phyloP scores from a whole-genome alignment of 2,329 filamentous ascomycete species.

The Pseudogymnoascus verrucosus region DNA sequence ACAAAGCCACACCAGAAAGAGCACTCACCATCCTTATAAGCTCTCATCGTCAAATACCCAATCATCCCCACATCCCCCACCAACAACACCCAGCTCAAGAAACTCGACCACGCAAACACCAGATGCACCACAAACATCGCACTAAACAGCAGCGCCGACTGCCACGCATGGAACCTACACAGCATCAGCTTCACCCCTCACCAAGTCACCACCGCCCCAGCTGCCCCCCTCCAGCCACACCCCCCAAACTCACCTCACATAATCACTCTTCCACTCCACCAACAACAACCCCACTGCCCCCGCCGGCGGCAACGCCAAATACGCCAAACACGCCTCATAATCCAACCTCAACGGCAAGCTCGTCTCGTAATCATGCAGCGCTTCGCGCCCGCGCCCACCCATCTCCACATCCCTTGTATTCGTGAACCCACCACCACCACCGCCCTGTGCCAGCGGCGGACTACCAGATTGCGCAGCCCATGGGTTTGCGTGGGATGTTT shows the following conservation, averaged over 20 bases:
- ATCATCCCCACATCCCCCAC: conserved; percentile 69
- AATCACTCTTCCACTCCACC: conserved; percentile 90
- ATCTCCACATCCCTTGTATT: conserved; percentile 14
- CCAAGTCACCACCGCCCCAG: too few species aligned
- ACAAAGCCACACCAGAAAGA: conserved; percentile 1
- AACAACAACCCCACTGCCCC: conserved; percentile 79
- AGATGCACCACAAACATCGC: conserved; percentile 70
- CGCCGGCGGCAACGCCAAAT: conserved; percentile 74
- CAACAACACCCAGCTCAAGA: conserved; percentile 79
- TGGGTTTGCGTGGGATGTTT: conserved; percentile 32
- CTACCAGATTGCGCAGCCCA: conserved; percentile 17
- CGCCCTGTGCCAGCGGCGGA: conserved; percentile 14
- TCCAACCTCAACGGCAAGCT: conserved; percentile 79
- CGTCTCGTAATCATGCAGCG: conserved; percentile 81
- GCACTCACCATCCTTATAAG: conserved; percentile 66
- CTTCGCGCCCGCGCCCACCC: conserved; percentile 31
- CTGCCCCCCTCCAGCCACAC: too few species aligned
- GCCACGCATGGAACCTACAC: conserved; percentile 88
- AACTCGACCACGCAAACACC: conserved; percentile 74
- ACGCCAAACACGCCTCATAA: conserved; percentile 85
- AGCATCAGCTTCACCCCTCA: conserved; percentile 7
- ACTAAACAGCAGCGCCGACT: conserved; percentile 76
- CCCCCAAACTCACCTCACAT: conserved; percentile 73
- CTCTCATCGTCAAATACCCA: conserved; percentile 64
- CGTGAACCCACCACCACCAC: conserved; percentile 13